Evolutionary conservation across 2,329 filamentous ascomycete genomes (phyloP), one percentile per base, ranked within the genome.

Genomic region (Pyrenochaeta sp.): DNA sequence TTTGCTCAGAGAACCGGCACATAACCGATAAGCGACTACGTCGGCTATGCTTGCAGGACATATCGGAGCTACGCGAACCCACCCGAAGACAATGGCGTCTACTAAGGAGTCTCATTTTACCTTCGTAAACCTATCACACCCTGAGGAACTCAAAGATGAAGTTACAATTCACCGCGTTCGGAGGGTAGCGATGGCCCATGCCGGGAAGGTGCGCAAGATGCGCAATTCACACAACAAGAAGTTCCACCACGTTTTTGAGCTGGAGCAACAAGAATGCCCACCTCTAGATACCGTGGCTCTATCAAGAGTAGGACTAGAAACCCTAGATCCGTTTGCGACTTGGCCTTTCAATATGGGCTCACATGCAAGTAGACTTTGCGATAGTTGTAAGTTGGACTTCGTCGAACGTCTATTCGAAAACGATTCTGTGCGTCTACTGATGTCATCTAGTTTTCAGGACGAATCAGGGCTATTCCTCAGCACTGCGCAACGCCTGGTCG

Each of bases 111-210:
- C 25, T 13, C 19, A 30, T 19, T 56, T 52, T 30, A 56, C 27
- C 12, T 56, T 51, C 39, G 46, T 56, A 37, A 56, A 56, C 39
- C n/a, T 56, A 6, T 56, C 48, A 2, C 54, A 56, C 40, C 47
- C 54, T 6, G 42, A 56, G 39, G 47, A 56, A 45, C 48, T 56
- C 27, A 56, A 46, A 52, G 40, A 56, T 32, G 19, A 28, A 25
- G 34, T 46, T 19, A 47, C 42, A 8, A 47, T 56, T n/a, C 5
- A 51, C 30, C 36, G 46, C 34, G 45, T 56, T 7, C 47, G 54
- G 37, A 32, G 15, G 22, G 34, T 39, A 8, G 54, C 54, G 7
- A 56, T 56, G 54, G 51, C 47, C 2, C 39, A 47, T 34, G 50
- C 45, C 39, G 54, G 54, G 5, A 45, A 28, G 34, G 5, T 28